Percentiles rank a stretch among this genome's conserved stretches.
Conservation (phyloP, 2,329 filamentous ascomycete species). For the Magnaporthiopsis rhizophila region DNA sequence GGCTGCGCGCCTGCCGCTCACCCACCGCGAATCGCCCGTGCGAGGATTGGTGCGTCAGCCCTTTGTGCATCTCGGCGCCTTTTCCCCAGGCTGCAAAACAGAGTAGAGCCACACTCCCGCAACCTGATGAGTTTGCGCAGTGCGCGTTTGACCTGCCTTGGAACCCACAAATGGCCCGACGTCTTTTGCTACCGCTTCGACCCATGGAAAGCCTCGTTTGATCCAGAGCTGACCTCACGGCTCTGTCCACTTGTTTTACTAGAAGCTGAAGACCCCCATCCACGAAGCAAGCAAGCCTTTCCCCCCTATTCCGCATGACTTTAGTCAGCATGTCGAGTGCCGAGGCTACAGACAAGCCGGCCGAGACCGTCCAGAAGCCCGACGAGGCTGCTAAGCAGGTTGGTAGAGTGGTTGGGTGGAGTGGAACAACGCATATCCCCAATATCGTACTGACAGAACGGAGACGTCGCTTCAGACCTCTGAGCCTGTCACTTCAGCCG, state of each 20-base stretch:
- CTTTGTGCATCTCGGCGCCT: neutral
- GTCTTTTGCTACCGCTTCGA: neutral
- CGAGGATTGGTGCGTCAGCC: neutral
- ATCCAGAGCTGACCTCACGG: neutral
- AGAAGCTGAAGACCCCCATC: neutral
- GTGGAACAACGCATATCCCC: neutral
- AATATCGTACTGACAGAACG: neutral
- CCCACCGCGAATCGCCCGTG: neutral
- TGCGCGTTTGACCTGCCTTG: neutral
- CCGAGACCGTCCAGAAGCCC: conserved; percentile 22
- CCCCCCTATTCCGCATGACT: neutral
- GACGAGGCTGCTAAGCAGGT: conserved; percentile 16
- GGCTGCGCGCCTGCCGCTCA: neutral
- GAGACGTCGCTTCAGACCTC: conserved; percentile 9
- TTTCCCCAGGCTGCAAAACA: neutral
- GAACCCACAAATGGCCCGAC: neutral
- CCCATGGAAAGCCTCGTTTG: neutral
- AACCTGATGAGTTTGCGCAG: neutral
- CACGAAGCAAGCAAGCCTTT: neutral
- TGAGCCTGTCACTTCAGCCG: conserved; percentile 46
- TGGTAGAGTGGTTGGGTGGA: neutral
- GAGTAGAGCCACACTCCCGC: neutral
- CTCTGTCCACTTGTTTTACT: neutral
- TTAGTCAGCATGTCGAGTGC: conserved; percentile 21
- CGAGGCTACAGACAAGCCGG: conserved; percentile 25